Base-by-base conservation (phyloP, 73 alveolate species). In the Effrenium voratum region DNA sequence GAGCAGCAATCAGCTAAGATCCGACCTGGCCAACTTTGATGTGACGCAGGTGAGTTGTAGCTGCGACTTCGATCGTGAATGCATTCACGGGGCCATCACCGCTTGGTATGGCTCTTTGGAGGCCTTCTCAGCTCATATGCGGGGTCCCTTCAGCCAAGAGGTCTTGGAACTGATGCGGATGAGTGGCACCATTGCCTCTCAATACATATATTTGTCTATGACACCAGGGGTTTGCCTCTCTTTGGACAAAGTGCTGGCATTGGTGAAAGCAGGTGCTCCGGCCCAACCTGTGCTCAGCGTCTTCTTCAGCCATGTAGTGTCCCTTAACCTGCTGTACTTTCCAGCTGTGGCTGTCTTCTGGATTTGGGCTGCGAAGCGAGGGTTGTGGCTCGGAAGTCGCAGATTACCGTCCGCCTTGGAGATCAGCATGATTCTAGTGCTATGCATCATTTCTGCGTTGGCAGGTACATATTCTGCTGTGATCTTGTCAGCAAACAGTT, bases 81-180 rank as follows among this genome's bases (percentile, higher is more conserved):
- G 91, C 91, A 80, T 80, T 49, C 91, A 80, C 34, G 91, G 22
- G 22, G 70, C 60, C 91, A 80, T 80, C 91, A 80, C 32, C 91
- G 26, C n/a, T 26, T 80, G 91, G 91, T 80, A 80, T 34, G 91
- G 91, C 47, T 28, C 47, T 45, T 40, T 46, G 68, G 73, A 8
- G 26, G 91, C 91, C 40, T 80, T 80, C 70, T 44, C 59, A 15
- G 91, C 44, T 19, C 60, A 80, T 22, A 49, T 80, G 60, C 68
- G 47, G 32, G 91, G 91, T n/a, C 72, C 91, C 1, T 80, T 80
- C 5, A 19, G 91, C 68, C 44, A 44, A 30, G 91, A 80, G 46
- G 91, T 80, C 59, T 49, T 80, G 59, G 30, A 80, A 30, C 91
- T 80, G 70, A 80, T 47, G 60, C 68, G 91, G 16, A 49, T 32